Evolutionary conservation across 2,329 filamentous ascomycete genomes (phyloP), one percentile per base, ranked within the genome.

Genomic region (Aspergillus transmontanensis): DNA sequence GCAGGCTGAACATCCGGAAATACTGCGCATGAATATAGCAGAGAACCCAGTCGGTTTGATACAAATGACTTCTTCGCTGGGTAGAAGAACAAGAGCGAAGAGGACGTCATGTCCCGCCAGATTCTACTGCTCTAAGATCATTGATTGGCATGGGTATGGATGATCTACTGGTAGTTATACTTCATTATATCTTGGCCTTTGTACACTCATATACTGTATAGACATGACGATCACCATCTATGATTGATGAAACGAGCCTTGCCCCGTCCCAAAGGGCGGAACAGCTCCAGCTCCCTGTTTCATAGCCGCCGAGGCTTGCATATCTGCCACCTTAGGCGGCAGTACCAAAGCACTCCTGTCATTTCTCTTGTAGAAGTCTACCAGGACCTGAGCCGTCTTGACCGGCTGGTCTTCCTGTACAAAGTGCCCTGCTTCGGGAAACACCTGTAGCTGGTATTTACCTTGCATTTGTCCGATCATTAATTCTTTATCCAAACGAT

Each of bases 381-480:
- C 91, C 58, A 98, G 81, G 10, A 93, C 86, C 69, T 90, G 84
- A 0, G 95, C 95, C 50, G 91, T 96, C 82, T 94, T 96, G 73
- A 93, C 91, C 0, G 95, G 94, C 57, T 94, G 86, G 76, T 99
- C 95, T 77, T 99, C 95, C 68, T 99, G 95, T 61, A 99, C 88
- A 73, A 99, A 99, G 77, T 99, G 95, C 0, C 95, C 95, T 1
- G 95, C 93, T 75, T 97, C 92, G 0, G 95, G 94, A 71, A 98
- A 91, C 7, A 99, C 94, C 70, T 97, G 92, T 53, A 99, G 82
- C 62, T 96, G 93, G 75, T 98, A 99, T 84, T 98, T 98, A 6
- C 94, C 94, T 83, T 97, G 94, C 94, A 97, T 97, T 79, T 97
- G 94, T 19, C 94, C 94, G 76, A 97, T 97, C 77, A 92, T 97